phyloP scores from a whole-genome alignment of 345 rosid genomes.

The Dovyalis caffra region DNA sequence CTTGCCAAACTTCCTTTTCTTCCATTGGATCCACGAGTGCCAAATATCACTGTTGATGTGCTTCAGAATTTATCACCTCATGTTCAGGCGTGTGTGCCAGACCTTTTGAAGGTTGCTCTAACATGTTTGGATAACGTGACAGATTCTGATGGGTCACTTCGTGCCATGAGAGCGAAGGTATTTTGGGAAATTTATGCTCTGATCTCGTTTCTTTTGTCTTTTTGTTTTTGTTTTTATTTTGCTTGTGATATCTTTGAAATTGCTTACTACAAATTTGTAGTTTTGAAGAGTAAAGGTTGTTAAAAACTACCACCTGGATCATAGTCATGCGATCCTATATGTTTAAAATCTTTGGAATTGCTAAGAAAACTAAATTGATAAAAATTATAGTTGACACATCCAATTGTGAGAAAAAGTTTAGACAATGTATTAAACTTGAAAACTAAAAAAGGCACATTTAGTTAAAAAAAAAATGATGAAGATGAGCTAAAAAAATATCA shows the following conservation, averaged over 20 bases:
- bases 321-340: background rate
- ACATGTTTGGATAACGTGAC: constrained; percentile 82
- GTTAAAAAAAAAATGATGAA: background rate
- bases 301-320: background rate
- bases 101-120: constrained; percentile 74
- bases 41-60: constrained; percentile 46
- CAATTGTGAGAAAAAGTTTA: background rate
- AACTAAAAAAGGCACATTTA: background rate
- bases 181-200: background rate
- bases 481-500: background rate
- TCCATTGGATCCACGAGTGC: constrained; percentile 79
- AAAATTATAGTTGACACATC: background rate
- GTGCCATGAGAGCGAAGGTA: constrained; percentile 93
- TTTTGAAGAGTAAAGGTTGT: background rate
- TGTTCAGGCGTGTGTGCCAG: constrained; percentile 88
- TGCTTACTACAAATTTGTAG: background rate
- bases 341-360: background rate
- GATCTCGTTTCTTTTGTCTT: background rate
- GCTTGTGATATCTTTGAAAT: background rate
- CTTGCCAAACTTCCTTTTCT: constrained; percentile 88
- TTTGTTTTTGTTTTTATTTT: background rate
- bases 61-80: constrained; percentile 76
- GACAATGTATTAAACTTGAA: background rate
- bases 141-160: constrained; percentile 87
- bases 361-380: background rate